These are phyloP conservation scores for Omphalotus olearius DNA, from an alignment of 1,284 basidiomycete species.

Conservation along the genomic window DNA sequence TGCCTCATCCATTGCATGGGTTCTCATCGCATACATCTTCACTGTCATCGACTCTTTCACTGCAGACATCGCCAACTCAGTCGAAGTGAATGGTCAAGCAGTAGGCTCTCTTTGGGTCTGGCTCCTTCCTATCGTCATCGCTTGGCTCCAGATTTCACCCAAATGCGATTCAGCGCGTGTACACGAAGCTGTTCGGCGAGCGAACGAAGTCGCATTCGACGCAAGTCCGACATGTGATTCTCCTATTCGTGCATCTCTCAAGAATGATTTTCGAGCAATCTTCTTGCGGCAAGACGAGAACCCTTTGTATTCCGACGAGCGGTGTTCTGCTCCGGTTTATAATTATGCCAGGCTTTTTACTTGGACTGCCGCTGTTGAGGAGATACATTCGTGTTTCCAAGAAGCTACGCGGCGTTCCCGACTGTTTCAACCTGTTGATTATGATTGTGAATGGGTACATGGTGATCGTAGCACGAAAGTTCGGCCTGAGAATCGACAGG, in stretches of 20 bases:
- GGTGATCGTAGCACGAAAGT: background rate
- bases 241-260: slow-evolving; percentile 10
- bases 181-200: slow-evolving; percentile 18
- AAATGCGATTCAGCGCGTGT: slow-evolving; percentile 26
- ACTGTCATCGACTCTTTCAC: slow-evolving; percentile 27
- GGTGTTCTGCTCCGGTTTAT: slow-evolving; percentile 24
- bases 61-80: slow-evolving; percentile 14
- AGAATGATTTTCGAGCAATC: slow-evolving; percentile 1
- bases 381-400: slow-evolving; percentile 19
- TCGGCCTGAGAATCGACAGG: slow-evolving; percentile 18
- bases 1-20: slow-evolving; percentile 29
- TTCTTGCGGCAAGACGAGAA: background rate
- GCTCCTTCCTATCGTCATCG: slow-evolving; percentile 30
- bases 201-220: slow-evolving; percentile 18
- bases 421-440: slow-evolving; percentile 13
- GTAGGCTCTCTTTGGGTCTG: slow-evolving; percentile 30
- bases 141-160: slow-evolving; percentile 30
- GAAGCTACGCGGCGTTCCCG: background rate
- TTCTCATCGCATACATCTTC: slow-evolving; percentile 30
- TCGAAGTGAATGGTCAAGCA: slow-evolving; percentile 23
- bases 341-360: slow-evolving; percentile 26
- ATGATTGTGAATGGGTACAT: slow-evolving; percentile 9
- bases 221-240: slow-evolving; percentile 9
- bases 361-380: slow-evolving; percentile 22
- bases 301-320: slow-evolving; percentile 14